Percentiles rank a stretch among this genome's conserved stretches.
These are phyloP conservation scores for Calonectria henricotiae DNA, from an alignment of 2,329 filamentous ascomycete genomes.

Conservation along the genomic window DNA sequence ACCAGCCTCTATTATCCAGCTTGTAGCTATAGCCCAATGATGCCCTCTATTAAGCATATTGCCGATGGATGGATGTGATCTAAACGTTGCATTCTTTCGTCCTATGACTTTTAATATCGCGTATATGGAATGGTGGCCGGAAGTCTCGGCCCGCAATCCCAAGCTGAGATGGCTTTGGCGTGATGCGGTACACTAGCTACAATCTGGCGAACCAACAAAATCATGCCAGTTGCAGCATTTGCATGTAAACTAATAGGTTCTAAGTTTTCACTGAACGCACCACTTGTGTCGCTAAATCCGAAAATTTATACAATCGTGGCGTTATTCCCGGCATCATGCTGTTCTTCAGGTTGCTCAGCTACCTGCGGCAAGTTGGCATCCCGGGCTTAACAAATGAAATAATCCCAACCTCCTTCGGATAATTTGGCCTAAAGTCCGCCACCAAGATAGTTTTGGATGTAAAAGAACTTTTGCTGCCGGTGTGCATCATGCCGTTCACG, in stretches of 20 bases:
- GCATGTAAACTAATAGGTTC: background rate
- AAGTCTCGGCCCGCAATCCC: conserved; percentile 21
- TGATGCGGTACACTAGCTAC: background rate
- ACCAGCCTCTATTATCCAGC: conserved; percentile 3
- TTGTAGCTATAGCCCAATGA: background rate
- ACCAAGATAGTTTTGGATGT: background rate
- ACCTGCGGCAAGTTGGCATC: background rate
- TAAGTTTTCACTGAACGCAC: background rate
- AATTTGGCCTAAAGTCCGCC: background rate
- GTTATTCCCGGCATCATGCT: conserved; percentile 3
- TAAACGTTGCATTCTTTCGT: background rate
- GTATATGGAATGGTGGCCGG: conserved; percentile 7
- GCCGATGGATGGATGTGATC: background rate
- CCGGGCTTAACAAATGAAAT: conserved; percentile 10
- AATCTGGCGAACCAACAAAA: background rate
- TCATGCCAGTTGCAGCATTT: background rate
- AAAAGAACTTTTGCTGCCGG: background rate
- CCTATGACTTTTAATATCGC: background rate
- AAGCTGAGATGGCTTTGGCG: background rate
- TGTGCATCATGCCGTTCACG: background rate
- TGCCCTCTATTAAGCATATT: background rate
- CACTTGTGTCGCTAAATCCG: background rate
- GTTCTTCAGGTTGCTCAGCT: background rate
- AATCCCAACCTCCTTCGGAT: conserved; percentile 4
- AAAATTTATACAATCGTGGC: background rate